Base-by-base conservation (phyloP, 495 filamentous ascomycete genomes). In the Neurospora hispaniola region DNA sequence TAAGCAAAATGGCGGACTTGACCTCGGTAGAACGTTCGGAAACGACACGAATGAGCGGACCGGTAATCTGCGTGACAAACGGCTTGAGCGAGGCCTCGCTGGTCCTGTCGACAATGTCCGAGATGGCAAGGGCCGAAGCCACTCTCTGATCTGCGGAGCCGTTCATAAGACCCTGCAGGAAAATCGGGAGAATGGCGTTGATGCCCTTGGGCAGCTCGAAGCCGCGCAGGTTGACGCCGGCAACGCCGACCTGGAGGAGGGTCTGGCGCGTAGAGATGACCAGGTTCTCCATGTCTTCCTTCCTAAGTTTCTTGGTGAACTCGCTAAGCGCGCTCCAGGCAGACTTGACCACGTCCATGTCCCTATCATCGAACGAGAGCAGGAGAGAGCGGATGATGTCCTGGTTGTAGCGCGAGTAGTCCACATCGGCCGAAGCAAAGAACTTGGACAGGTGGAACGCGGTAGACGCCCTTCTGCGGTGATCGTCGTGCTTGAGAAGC, bases 201-300 rank as follows among this genome's bases (percentile, higher is more conserved):
- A 99, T 98, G 71, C 96, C 96, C 88, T 98, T 99, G 7, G 96
- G 96, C 70, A 99, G 84, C 71, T 90, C 88, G 85, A 99, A 99
- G 38, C 96, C 96, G 11, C 94, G 88, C 20, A 99, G 86, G 77
- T 95, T 89, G 31, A 90, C 87, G 6, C 96, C 96, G 66, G 94
- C 82, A 18, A 97, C 91, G 69, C 96, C 96, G 41, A 98, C 93
- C 74, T 94, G 93, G 71, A 91, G 88, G 69, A 99, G 84, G 2
- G 92, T 88, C 78, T 94, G 91, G 43, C 94, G 89, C 1, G 95
- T 96, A 6, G 95, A 94, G 74, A 89, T 84, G 10, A 95, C 94
- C n/a, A 99, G 84, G 0, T 91, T 88, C 79, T 99, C 96, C 96
- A 99, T 98, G 82, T 98, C 96, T 81, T 99, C 96, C 80, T 99